These are phyloP conservation scores for Kurtzmaniella natalensis DNA, from an alignment of 1,139 yeast genomes.

Conservation along the genomic window DNA sequence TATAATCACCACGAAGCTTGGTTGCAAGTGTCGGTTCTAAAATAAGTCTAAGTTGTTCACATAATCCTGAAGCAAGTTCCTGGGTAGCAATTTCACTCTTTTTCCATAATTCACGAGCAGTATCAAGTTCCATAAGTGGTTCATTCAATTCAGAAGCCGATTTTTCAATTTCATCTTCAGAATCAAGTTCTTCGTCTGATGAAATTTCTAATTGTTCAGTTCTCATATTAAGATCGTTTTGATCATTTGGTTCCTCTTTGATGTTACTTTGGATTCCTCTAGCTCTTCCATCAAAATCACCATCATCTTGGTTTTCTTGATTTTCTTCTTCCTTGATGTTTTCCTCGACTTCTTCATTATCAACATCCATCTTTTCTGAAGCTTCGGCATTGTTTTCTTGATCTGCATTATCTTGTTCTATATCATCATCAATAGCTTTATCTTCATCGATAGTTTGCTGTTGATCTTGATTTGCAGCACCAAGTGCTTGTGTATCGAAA, in stretches of 20 bases:
- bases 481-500: conserved; percentile 83
- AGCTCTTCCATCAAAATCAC: conserved; percentile 19
- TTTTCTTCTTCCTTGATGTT: conserved; percentile 20
- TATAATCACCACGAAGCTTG: conserved; percentile 89
- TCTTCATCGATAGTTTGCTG: conserved; percentile 74
- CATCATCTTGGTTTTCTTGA: conserved; percentile 17
- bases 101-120: conserved; percentile 78
- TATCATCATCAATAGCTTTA: conserved; percentile 78
- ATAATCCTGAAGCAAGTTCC: conserved; percentile 79
- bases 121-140: conserved; percentile 55
- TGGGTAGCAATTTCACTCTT: conserved; percentile 78
- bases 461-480: conserved; percentile 82
- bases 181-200: conserved; percentile 16
- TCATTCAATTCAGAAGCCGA: conserved; percentile 7
- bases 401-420: conserved; percentile 9
- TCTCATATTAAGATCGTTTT: conserved; percentile 11
- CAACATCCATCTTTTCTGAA: conserved; percentile 19
- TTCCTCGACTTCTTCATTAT: conserved; percentile 16
- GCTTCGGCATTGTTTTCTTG: conserved; percentile 7
- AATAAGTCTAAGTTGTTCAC: conserved; percentile 90
- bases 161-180: conserved; percentile 19
- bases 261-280: conserved; percentile 11
- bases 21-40: conserved; percentile 95
- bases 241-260: conserved; percentile 8
- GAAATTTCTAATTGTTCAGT: conserved; percentile 17